Evolutionary conservation across 73 alveolate species (phyloP).

Genomic region (Chromera velia): DNA sequence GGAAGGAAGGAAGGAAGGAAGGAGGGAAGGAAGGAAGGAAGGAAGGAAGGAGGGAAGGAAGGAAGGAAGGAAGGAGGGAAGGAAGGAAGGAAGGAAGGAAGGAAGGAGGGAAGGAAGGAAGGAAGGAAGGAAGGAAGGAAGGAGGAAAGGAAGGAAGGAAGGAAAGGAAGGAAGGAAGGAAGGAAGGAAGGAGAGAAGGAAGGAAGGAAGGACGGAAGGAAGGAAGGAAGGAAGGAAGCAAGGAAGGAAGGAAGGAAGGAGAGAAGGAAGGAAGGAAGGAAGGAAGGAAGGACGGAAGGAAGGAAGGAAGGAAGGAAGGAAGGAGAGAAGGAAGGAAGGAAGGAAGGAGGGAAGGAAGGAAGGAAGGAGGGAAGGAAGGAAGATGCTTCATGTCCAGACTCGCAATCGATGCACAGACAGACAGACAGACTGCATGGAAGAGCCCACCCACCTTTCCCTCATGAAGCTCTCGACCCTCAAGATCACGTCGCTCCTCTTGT

Average conservation of each 20-base stretch:
- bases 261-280: slow-evolving; percentile 9
- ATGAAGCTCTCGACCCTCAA: no score
- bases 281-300: slow-evolving; percentile 11
- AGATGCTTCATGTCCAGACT: no score
- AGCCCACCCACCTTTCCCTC: no score
- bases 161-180: background rate
- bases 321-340: background rate
- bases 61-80: slow-evolving; percentile 15
- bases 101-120: slow-evolving; percentile 11
- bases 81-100: slow-evolving; percentile 13
- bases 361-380: background rate
- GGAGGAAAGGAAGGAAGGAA: background rate
- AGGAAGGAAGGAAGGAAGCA: slow-evolving; percentile 10
- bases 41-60: slow-evolving; percentile 10
- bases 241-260: slow-evolving; percentile 15
- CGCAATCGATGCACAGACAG: no score
- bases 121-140: slow-evolving; percentile 15
- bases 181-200: slow-evolving; percentile 2
- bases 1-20: slow-evolving; percentile 5
- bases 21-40: slow-evolving; percentile 3
- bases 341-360: slow-evolving; percentile 2
- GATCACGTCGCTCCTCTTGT: no score
- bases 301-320: slow-evolving; percentile 15
- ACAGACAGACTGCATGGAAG: no score
- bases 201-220: slow-evolving; percentile 3